phyloP scores from a whole-genome alignment of 2,329 filamentous ascomycete genomes.

The Calonectria pseudoturangicola region DNA sequence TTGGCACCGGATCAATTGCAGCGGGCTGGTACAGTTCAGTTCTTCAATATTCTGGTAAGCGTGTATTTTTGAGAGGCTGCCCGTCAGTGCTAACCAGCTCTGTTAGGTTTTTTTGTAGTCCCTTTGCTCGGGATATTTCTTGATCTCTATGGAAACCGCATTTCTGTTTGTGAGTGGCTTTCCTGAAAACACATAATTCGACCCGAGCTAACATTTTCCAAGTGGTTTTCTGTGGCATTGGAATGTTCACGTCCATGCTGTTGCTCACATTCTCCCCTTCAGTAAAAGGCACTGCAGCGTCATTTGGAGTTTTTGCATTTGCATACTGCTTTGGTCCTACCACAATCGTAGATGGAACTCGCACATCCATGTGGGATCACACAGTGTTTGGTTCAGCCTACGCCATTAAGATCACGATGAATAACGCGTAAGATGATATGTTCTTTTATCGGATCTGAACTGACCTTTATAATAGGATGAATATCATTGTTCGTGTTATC shows the following conservation, averaged over 20 bases:
- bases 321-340: constrained; percentile 73
- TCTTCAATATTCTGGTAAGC: constrained; percentile 65
- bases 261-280: constrained; percentile 70
- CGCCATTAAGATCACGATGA: constrained; percentile 75
- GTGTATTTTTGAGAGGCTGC: neutral
- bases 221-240: constrained; percentile 57
- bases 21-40: constrained; percentile 77
- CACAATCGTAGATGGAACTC: constrained; percentile 75
- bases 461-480: neutral
- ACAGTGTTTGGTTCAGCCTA: constrained; percentile 76
- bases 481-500: constrained; percentile 13
- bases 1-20: constrained; percentile 69
- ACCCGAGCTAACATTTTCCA: neutral
- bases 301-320: constrained; percentile 75
- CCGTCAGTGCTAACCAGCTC: constrained; percentile 15
- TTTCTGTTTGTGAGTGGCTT: constrained; percentile 63
- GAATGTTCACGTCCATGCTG: constrained; percentile 71
- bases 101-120: constrained; percentile 72
- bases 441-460: neutral
- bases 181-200: neutral
- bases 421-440: constrained; percentile 63
- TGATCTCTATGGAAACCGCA: constrained; percentile 72
- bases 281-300: constrained; percentile 70
- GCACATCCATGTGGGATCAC: constrained; percentile 74
- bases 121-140: constrained; percentile 73